These are phyloP conservation scores for Candolleomyces aberdarensis DNA, from an alignment of 768 basidiomycete genomes.

Conservation along the genomic window DNA sequence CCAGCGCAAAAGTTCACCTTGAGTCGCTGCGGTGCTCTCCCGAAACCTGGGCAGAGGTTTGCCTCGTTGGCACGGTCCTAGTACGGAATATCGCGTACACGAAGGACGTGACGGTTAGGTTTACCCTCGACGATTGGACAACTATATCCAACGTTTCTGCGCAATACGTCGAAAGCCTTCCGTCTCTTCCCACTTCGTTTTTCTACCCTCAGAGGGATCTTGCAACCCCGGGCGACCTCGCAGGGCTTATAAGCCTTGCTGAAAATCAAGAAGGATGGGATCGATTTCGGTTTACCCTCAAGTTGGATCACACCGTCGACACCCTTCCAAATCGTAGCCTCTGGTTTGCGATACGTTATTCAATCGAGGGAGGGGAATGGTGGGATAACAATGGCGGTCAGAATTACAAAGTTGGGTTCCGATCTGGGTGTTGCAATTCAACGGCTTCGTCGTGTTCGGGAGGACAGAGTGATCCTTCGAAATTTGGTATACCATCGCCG, in stretches of 20 bases:
- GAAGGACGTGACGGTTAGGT: constrained; percentile 81
- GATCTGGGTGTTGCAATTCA: constrained; percentile 1
- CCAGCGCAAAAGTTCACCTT: constrained; percentile 29
- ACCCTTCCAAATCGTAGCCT: constrained; percentile 48
- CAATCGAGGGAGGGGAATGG: constrained; percentile 56
- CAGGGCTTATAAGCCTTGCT: neutral
- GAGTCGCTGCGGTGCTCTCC: constrained; percentile 21
- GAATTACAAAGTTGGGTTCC: constrained; percentile 80
- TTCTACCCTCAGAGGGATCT: neutral
- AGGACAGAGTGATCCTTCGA: too few relatives aligned
- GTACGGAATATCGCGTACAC: constrained; percentile 85
- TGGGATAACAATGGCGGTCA: constrained; percentile 88
- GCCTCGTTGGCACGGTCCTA: constrained; percentile 71
- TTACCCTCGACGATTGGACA: constrained; percentile 92
- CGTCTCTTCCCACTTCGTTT: constrained; percentile 31
- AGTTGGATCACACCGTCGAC: constrained; percentile 66
- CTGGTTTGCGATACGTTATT: constrained; percentile 59
- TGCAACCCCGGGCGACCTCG: constrained; percentile 13
- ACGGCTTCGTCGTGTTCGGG: too few relatives aligned
- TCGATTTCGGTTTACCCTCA: constrained; percentile 57
- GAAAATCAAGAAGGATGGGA: constrained; percentile 42
- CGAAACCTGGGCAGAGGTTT: neutral
- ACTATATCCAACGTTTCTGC: constrained; percentile 83
- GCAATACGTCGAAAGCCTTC: constrained; percentile 40
- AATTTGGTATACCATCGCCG: too few relatives aligned